phyloP scores from a whole-genome alignment of 805 yeast genomes.

The Pichia ethanolica region DNA sequence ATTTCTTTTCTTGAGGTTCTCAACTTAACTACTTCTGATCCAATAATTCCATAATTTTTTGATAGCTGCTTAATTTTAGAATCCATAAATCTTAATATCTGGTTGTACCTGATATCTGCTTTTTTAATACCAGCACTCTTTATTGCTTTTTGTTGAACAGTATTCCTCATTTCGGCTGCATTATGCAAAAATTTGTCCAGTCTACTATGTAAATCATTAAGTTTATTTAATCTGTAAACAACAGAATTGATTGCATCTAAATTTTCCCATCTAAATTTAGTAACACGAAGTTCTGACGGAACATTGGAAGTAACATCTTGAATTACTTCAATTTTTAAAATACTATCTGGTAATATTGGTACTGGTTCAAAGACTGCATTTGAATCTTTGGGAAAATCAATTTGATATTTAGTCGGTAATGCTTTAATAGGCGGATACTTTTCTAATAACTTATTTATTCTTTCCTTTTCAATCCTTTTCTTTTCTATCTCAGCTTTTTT shows the following conservation, averaged over 20 bases:
- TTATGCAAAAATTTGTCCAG: constrained; percentile 2
- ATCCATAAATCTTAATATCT: constrained; percentile 7
- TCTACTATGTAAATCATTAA: constrained; percentile 3
- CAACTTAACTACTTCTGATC: constrained; percentile 1
- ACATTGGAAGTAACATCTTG: constrained; percentile 1
- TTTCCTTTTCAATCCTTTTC: neutral
- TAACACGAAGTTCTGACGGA: neutral
- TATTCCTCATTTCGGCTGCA: neutral
- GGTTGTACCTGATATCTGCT: constrained; percentile 10
- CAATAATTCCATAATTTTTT: constrained; percentile 4
- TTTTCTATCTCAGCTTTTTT: neutral
- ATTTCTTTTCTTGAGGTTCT: constrained; percentile 1
- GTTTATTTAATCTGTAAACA: constrained; percentile 6
- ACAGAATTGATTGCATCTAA: constrained; percentile 6
- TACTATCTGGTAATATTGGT: constrained; percentile 5
- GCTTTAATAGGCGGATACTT: constrained; percentile 6
- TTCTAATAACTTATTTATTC: constrained; percentile 4
- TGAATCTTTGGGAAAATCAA: constrained; percentile 1
- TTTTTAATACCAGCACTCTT: constrained; percentile 1
- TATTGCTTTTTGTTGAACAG: constrained; percentile 3
- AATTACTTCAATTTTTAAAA: constrained; percentile 3
- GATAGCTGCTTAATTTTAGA: constrained; percentile 1
- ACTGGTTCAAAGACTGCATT: neutral
- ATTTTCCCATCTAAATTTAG: constrained; percentile 4
- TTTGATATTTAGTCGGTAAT: constrained; percentile 13